These are phyloP conservation scores for Trametes polyzona DNA, from an alignment of 1,284 basidiomycete genomes.

Conservation along the genomic window DNA sequence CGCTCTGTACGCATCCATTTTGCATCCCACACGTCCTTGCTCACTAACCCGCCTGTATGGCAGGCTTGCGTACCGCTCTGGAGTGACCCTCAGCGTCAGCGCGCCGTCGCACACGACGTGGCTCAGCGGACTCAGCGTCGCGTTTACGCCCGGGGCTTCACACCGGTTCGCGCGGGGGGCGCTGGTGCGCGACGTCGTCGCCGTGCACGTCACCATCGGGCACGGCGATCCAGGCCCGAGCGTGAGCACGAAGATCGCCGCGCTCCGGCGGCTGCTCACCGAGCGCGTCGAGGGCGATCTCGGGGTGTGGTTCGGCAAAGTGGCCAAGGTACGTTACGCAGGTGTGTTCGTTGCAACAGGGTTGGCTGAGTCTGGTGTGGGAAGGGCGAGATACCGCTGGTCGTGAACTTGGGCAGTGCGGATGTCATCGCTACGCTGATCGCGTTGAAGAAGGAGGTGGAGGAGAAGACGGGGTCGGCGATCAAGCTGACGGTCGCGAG, in stretches of 20 bases:
- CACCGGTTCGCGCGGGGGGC: conserved; percentile 52
- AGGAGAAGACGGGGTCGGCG: conserved; percentile 42
- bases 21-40: neutral
- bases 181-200: conserved; percentile 53
- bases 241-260: conserved; percentile 66
- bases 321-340: conserved; percentile 30
- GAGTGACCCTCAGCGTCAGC: conserved; percentile 44
- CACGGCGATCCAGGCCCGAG: conserved; percentile 43
- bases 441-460: conserved; percentile 74
- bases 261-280: conserved; percentile 66
- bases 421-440: conserved; percentile 83
- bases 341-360: neutral
- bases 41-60: neutral
- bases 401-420: conserved; percentile 61
- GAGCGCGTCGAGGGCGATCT: conserved; percentile 49
- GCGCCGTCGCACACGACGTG: conserved; percentile 49
- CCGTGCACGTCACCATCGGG: conserved; percentile 53
- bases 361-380: neutral
- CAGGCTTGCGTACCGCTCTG: conserved; percentile 42
- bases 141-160: conserved; percentile 49
- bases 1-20: conserved; percentile 60
- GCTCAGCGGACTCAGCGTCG: conserved; percentile 52
- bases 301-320: conserved; percentile 57
- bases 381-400: conserved; percentile 56
- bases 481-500: conserved; percentile 69